Conservation (phyloP, 495 filamentous ascomycete genomes). For the Xylaria nigripes region DNA sequence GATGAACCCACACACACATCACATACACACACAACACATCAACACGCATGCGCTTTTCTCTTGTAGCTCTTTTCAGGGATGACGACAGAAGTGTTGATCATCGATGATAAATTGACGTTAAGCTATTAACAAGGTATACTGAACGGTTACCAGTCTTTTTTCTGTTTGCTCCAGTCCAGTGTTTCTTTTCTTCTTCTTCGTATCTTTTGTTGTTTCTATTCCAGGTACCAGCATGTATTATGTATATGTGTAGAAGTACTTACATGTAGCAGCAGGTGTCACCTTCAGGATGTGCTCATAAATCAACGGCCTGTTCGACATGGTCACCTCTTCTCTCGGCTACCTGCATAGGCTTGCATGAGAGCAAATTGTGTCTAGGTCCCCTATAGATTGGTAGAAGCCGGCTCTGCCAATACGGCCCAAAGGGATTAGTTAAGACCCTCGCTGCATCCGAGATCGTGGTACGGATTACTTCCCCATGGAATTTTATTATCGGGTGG, state of each 20-base stretch:
- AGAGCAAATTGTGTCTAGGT: constrained; percentile 3
- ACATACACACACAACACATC: not conserved
- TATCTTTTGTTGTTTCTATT: not conserved
- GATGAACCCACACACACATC: constrained; percentile 4
- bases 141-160: not conserved
- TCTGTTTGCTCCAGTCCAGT: constrained; percentile 8
- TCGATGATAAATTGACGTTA: not conserved
- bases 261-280: constrained; percentile 11
- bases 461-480: not conserved
- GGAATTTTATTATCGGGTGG: not conserved
- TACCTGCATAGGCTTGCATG: constrained; percentile 11
- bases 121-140: not conserved
- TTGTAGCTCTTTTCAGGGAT: not conserved
- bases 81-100: not conserved
- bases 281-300: constrained; percentile 3
- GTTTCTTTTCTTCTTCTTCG: not conserved
- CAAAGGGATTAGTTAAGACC: constrained; percentile 1
- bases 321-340: constrained; percentile 4
- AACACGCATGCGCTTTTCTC: not conserved
- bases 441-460: not conserved
- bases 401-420: constrained; percentile 3
- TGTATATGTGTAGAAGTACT: not conserved
- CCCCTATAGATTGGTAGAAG: not conserved
- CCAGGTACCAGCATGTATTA: not conserved
- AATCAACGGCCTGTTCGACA: constrained; percentile 8